Evolutionary conservation across 2,329 filamentous ascomycete genomes (phyloP).

Genomic region (Ophiostoma sp.): DNA sequence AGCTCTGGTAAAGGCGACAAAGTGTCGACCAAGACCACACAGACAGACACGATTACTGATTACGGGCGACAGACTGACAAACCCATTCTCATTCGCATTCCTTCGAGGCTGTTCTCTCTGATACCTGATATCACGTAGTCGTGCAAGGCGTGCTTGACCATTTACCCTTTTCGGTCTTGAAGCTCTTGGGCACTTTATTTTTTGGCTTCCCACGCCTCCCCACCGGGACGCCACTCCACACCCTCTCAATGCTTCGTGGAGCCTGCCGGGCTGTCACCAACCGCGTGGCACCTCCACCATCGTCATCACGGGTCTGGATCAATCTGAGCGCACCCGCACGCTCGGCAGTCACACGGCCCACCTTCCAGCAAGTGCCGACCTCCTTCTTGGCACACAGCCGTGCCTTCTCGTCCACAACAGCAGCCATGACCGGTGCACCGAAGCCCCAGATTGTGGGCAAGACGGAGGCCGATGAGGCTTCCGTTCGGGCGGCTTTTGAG

Average conservation of each 20-base stretch:
- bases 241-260: conserved; percentile 3
- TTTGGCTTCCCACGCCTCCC: background rate
- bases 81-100: no score
- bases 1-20: no score
- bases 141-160: background rate
- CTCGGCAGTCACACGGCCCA: background rate
- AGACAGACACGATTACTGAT: background rate
- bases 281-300: background rate
- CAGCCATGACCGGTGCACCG: background rate
- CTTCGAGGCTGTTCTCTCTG: background rate
- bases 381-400: background rate
- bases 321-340: background rate
- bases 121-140: background rate
- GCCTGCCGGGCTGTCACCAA: background rate
- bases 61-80: background rate
- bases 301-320: background rate
- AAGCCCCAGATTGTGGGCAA: conserved; percentile 23
- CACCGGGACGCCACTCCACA: background rate
- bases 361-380: background rate
- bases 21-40: background rate
- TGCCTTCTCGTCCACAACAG: background rate
- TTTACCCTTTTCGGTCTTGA: background rate
- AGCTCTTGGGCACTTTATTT: background rate
- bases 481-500: conserved; percentile 34
- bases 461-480: conserved; percentile 8